Evolutionary conservation across 1,284 basidiomycete species (phyloP).

Genomic region (Marasmius sp.): DNA sequence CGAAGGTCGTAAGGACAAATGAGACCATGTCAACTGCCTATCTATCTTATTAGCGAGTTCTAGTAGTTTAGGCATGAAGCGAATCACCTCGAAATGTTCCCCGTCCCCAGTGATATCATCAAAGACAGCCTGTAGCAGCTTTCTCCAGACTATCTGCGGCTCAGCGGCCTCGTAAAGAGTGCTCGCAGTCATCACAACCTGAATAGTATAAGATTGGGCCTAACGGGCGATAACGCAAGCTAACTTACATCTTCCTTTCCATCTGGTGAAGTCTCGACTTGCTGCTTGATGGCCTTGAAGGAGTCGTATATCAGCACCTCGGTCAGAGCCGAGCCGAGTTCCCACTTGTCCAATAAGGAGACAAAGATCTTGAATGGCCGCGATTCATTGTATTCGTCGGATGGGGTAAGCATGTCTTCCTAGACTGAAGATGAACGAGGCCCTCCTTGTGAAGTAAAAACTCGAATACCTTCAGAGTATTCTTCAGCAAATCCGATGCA

Average conservation of each 20-base stretch:
- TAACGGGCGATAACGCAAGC: not conserved
- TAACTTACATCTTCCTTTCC: conserved; percentile 63
- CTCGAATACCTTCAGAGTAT: conserved; percentile 62
- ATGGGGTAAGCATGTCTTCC: conserved; percentile 75
- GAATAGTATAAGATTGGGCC: not conserved
- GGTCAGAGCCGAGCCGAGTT: conserved; percentile 85
- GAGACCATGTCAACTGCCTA: conserved; percentile 63
- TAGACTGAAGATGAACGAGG: conserved; percentile 25
- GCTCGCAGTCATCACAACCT: conserved; percentile 84
- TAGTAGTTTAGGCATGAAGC: not conserved
- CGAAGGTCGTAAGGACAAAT: conserved; percentile 74
- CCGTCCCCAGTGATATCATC: conserved; percentile 48
- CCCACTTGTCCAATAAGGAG: conserved; percentile 95
- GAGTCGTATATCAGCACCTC: conserved; percentile 79
- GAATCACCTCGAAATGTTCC: conserved; percentile 44
- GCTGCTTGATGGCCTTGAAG: conserved; percentile 68
- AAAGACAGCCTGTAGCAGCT: conserved; percentile 60
- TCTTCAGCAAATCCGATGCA: conserved; percentile 66
- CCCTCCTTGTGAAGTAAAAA: conserved; percentile 2
- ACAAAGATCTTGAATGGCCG: conserved; percentile 96
- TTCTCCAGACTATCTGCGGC: conserved; percentile 85
- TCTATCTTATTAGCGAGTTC: not conserved
- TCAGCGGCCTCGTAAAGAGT: conserved; percentile 94
- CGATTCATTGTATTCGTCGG: conserved; percentile 71
- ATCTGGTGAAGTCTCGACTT: conserved; percentile 50